A percentile compares a stretch with the other conserved stretches of the same genome.
Evolutionary conservation across 371 early-diverging fungal species (phyloP).

Genomic region (Apophysomyces elegans): DNA sequence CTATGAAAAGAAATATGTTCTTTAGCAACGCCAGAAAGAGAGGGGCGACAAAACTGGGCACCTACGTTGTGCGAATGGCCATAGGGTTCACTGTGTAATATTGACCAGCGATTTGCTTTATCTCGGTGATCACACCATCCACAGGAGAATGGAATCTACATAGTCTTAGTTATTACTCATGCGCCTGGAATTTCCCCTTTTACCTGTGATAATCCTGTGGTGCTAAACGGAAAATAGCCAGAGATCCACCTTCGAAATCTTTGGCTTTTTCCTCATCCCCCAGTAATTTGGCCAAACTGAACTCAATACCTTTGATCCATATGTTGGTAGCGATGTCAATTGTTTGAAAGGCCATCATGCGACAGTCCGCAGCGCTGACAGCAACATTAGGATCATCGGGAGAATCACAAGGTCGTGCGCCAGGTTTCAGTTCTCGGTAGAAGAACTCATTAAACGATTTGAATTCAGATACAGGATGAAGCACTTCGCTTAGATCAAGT

Average conservation of each 20-base stretch:
- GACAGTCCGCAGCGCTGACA: constrained; percentile 83
- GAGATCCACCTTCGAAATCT: constrained; percentile 60
- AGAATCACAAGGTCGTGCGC: constrained; percentile 65
- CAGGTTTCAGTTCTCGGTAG: constrained; percentile 83
- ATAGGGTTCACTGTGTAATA: constrained; percentile 91
- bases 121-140: constrained; percentile 67
- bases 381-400: constrained; percentile 68
- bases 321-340: constrained; percentile 70
- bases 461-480: constrained; percentile 72
- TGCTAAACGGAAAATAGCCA: constrained; percentile 74
- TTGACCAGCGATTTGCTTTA: constrained; percentile 67
- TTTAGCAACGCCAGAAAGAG: not conserved
- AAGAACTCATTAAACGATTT: constrained; percentile 89
- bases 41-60: not conserved
- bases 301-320: constrained; percentile 89
- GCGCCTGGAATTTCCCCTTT: not conserved
- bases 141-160: constrained; percentile 80
- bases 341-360: constrained; percentile 75
- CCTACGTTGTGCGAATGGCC: constrained; percentile 74
- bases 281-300: constrained; percentile 66
- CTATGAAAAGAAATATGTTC: constrained; percentile 6
- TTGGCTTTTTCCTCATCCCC: constrained; percentile 57
- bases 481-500: constrained; percentile 60
- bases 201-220: constrained; percentile 80
- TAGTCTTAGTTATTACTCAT: not conserved